These are phyloP conservation scores for Hordeum pubiflorum DNA, from an alignment of 202 grass and related monocot species.

Conservation along the genomic window DNA sequence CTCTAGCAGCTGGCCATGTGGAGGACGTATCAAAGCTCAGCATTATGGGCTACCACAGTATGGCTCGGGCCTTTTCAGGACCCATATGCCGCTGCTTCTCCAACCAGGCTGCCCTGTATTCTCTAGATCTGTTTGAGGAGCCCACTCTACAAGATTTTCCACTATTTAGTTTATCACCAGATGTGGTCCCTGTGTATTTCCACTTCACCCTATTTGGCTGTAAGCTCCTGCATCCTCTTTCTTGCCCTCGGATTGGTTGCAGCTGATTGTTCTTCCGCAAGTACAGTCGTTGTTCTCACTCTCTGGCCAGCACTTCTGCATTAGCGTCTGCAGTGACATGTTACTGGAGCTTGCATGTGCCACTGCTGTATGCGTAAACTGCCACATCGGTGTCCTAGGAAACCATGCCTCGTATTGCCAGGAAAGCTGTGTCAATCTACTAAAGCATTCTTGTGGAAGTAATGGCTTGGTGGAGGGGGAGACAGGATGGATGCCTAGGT, in stretches of 20 bases:
- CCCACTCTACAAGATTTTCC: neutral
- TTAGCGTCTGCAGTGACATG: neutral
- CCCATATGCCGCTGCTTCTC: neutral
- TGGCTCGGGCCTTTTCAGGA: neutral
- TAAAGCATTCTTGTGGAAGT: neutral
- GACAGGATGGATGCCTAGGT: neutral
- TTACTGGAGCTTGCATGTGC: neutral
- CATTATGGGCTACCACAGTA: neutral
- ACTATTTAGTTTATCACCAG: neutral
- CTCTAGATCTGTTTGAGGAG: neutral
- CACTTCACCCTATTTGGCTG: neutral
- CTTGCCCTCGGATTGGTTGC: neutral
- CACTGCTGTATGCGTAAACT: neutral
- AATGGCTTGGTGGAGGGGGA: neutral
- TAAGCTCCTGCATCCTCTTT: neutral
- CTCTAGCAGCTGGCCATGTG: neutral
- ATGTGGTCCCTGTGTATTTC: neutral
- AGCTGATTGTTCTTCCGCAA: neutral
- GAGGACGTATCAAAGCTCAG: neutral
- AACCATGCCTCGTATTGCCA: neutral
- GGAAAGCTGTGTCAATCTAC: neutral
- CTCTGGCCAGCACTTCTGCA: neutral
- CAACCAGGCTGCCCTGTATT: neutral
- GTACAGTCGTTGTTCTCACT: neutral
- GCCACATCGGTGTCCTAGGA: neutral